Evolutionary conservation across 306 rosid genomes (phyloP).

Genomic region (Quercus mongolica): DNA sequence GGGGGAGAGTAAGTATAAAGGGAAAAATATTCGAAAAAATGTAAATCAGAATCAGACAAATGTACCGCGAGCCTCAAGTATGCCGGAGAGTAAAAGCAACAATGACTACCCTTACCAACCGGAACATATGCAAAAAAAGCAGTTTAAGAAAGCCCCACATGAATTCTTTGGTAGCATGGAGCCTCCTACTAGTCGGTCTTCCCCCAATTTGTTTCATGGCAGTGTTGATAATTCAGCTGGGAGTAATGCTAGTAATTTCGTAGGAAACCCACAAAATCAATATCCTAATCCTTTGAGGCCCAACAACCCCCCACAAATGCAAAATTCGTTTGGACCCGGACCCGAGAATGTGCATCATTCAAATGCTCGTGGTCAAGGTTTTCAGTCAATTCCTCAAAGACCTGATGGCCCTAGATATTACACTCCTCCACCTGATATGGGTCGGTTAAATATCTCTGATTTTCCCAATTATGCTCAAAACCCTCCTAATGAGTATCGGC

Average conservation of each 20-base stretch:
- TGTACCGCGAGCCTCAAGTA: constrained; percentile 29
- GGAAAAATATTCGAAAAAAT: constrained; percentile 24
- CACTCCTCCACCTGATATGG: constrained; percentile 51
- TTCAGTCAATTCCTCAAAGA: constrained; percentile 44
- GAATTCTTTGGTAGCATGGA: constrained; percentile 48
- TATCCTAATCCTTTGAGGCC: constrained; percentile 48
- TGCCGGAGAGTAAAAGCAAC: constrained; percentile 43
- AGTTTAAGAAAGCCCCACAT: constrained; percentile 68
- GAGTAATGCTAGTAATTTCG: constrained; percentile 38
- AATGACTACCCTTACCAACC: constrained; percentile 23
- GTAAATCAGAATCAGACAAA: constrained; percentile 35
- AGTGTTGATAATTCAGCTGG: constrained; percentile 40
- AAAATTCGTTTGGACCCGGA: constrained; percentile 44
- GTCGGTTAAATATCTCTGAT: constrained; percentile 52
- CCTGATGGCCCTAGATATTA: constrained; percentile 47
- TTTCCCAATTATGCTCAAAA: constrained; percentile 38
- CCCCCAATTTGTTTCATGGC: constrained; percentile 39
- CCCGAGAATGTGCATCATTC: constrained; percentile 38
- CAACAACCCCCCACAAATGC: constrained; percentile 43
- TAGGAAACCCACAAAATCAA: constrained; percentile 41
- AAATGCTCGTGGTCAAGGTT: constrained; percentile 41
- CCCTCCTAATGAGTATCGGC: constrained; percentile 35
- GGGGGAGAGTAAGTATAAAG: constrained; percentile 41
- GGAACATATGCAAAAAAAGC: constrained; percentile 31
- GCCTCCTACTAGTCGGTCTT: constrained; percentile 32